These are phyloP conservation scores for Magnaporthiopsis rhizophila DNA, from an alignment of 2,329 filamentous ascomycete genomes.

Conservation along the genomic window DNA sequence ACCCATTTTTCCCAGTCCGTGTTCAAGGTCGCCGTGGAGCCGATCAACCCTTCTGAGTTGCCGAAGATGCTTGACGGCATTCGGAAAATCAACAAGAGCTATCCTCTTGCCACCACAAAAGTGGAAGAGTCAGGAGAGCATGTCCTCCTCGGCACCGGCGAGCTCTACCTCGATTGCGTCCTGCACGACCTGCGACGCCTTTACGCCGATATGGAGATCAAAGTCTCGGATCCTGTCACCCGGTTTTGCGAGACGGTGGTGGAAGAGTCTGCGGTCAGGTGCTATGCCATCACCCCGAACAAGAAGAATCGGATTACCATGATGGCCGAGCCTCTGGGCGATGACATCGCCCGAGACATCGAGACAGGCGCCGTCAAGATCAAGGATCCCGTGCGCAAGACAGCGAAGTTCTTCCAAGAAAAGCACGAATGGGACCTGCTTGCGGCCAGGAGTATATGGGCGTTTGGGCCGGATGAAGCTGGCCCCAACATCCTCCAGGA, in stretches of 20 bases:
- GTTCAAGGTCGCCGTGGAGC: conserved; percentile 95
- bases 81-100: conserved; percentile 95
- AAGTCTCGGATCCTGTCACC: conserved; percentile 95
- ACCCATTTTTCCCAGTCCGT: conserved; percentile 95
- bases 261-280: conserved; percentile 95
- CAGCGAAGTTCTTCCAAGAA: conserved; percentile 94
- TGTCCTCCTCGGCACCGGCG: conserved; percentile 87
- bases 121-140: conserved; percentile 98
- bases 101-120: conserved; percentile 90
- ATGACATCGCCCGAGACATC: conserved; percentile 91
- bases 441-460: conserved; percentile 93
- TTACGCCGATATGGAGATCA: conserved; percentile 99
- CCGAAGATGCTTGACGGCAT: conserved; percentile 98
- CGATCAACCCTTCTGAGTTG: conserved; percentile 93
- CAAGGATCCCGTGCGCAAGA: conserved; percentile 84
- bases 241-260: conserved; percentile 97
- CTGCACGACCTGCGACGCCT: conserved; percentile 84
- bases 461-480: conserved; percentile 92
- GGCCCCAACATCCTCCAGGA: conserved; percentile 95
- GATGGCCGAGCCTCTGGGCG: conserved; percentile 92
- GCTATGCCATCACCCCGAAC: conserved; percentile 94
- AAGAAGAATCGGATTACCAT: conserved; percentile 99
- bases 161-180: conserved; percentile 99
- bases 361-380: conserved; percentile 86
- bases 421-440: conserved; percentile 96